Conservation (phyloP, 2,329 filamentous ascomycete genomes). For the Talaromyces sp. region DNA sequence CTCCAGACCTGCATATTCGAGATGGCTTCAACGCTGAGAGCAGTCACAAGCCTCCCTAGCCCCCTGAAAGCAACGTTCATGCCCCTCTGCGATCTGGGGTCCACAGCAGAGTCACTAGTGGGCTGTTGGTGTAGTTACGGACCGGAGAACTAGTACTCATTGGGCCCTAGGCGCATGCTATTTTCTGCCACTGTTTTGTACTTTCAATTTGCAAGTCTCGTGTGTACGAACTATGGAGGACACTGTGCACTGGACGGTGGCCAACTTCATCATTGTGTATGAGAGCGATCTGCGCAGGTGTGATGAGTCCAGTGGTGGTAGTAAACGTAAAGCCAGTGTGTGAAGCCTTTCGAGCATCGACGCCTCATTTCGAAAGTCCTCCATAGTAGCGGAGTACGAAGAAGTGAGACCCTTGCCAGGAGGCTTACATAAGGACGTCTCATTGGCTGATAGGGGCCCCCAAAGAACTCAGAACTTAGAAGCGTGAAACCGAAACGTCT, state of each 20-base stretch:
- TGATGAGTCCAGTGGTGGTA: not conserved
- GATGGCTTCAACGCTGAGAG: not conserved
- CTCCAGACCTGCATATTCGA: not conserved
- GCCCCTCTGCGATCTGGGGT: conserved; percentile 1
- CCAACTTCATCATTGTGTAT: not conserved
- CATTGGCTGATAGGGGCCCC: not conserved
- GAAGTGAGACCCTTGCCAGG: not conserved
- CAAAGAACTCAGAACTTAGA: not conserved
- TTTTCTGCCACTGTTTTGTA: conserved; percentile 1
- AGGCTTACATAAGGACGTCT: not conserved
- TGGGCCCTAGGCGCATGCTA: not conserved
- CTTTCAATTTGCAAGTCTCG: not conserved
- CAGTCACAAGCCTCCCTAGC: not conserved
- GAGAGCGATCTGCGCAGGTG: not conserved
- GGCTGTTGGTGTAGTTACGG: not conserved
- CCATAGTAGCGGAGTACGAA: too few species aligned
- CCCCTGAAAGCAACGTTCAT: not conserved
- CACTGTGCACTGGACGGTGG: not conserved
- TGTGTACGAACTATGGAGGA: not conserved
- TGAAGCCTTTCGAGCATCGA: not conserved
- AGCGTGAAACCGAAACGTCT: not conserved
- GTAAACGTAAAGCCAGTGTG: not conserved
- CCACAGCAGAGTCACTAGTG: not conserved
- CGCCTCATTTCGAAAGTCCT: not conserved
- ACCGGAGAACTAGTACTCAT: not conserved